Evolutionary conservation across 441 rosid species (phyloP).

Genomic region (Populus hybrid): DNA sequence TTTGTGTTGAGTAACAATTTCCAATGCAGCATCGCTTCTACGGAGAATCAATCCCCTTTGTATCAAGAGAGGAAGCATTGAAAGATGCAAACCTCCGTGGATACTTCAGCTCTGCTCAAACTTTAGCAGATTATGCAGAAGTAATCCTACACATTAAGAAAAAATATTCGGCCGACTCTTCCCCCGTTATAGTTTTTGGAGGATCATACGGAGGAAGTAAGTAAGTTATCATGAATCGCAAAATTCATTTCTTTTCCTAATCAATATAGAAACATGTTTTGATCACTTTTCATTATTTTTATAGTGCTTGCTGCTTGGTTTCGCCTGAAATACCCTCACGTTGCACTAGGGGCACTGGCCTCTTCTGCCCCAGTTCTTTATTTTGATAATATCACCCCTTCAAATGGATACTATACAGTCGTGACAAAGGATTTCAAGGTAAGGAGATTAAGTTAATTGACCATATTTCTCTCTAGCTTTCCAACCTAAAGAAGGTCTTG

Average conservation of each 20-base stretch:
- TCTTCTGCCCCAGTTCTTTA: conserved; percentile 37
- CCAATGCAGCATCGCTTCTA: conserved; percentile 32
- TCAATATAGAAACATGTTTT: neutral
- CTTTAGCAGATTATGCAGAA: conserved; percentile 33
- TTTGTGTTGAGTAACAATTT: neutral
- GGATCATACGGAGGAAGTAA: conserved; percentile 35
- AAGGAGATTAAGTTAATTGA: neutral
- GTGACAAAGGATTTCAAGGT: conserved; percentile 25
- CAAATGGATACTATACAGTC: conserved; percentile 7
- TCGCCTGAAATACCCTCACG: conserved; percentile 36
- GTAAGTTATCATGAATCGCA: neutral
- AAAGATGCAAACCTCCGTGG: conserved; percentile 23
- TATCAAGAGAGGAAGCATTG: conserved; percentile 17
- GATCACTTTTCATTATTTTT: neutral
- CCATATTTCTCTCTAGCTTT: neutral
- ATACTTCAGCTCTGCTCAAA: conserved; percentile 29
- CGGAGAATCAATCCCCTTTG: conserved; percentile 32
- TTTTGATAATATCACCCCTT: conserved; percentile 20
- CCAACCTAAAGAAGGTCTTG: neutral
- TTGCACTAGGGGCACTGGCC: conserved; percentile 32
- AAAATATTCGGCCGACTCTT: neutral
- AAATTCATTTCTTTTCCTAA: neutral
- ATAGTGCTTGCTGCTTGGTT: conserved; percentile 36
- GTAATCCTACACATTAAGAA: conserved; percentile 22
- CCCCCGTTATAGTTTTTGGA: conserved; percentile 28